Evolutionary conservation across 2,329 filamentous ascomycete genomes (phyloP).

Genomic region (Scortechinia acanthostroma): DNA sequence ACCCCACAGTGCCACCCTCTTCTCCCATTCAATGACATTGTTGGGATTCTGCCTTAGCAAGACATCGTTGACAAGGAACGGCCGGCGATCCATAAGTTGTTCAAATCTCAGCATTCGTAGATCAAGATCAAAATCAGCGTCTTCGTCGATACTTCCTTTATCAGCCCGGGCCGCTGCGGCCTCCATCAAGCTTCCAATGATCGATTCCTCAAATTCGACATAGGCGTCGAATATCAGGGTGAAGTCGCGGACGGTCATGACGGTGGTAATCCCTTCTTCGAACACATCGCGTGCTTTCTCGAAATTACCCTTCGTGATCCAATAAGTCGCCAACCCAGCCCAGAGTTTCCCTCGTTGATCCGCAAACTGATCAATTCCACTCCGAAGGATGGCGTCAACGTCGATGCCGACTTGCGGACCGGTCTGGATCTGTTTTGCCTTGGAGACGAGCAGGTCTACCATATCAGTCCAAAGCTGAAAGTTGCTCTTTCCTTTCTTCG

Average conservation of each 20-base stretch:
- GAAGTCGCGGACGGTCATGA: slow-evolving; percentile 98
- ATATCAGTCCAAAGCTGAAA: slow-evolving; percentile 98
- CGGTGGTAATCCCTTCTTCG: slow-evolving; percentile 91
- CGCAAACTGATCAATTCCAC: slow-evolving; percentile 81
- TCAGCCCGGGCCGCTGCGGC: slow-evolving; percentile 73
- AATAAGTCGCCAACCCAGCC: slow-evolving; percentile 91
- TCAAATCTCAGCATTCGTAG: slow-evolving; percentile 97
- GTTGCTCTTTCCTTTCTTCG: slow-evolving; percentile 87
- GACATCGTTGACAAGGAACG: slow-evolving; percentile 94
- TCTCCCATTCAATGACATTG: slow-evolving; percentile 94
- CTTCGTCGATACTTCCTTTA: slow-evolving; percentile 69
- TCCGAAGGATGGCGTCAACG: slow-evolving; percentile 85
- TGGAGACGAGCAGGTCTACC: slow-evolving; percentile 86
- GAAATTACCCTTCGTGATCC: slow-evolving; percentile 87
- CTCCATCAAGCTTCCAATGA: slow-evolving; percentile 88
- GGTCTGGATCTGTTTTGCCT: slow-evolving; percentile 79
- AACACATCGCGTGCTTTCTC: slow-evolving; percentile 89
- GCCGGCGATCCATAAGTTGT: slow-evolving; percentile 91
- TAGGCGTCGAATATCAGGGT: slow-evolving; percentile 95
- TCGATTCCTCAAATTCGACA: slow-evolving; percentile 91
- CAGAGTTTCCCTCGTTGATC: slow-evolving; percentile 93
- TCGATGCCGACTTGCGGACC: slow-evolving; percentile 77
- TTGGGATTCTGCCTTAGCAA: slow-evolving; percentile 90
- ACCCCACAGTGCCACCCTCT: slow-evolving; percentile 90
- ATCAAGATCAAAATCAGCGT: slow-evolving; percentile 88